Base-by-base conservation (phyloP, 148 eudicot genomes). In the Chenopodium formosanum region DNA sequence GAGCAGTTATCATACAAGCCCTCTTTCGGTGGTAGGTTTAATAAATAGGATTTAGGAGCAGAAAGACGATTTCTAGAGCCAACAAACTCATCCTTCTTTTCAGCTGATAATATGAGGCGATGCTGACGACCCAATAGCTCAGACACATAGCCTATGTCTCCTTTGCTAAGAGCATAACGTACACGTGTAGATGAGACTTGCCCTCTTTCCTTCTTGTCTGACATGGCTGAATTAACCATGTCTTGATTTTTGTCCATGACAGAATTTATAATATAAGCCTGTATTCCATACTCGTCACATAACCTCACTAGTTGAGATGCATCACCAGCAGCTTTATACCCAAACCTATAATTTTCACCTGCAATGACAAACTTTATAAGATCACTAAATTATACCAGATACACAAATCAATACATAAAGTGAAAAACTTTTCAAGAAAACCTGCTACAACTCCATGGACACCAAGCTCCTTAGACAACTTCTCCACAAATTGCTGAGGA, bases 151-250 rank as follows among this genome's bases (percentile, higher is more conserved):
- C 85, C 84, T 88, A 96, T 89, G 58, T 96, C 94, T 70, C 99
- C 98, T 77, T 82, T 83, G 66, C 90, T 86, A 70, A 94, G 94
- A 66, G 99, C 98, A 76, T 88, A 82, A 69, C 99, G 94, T 67
- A 96, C 99, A 56, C 99, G 93, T 52, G 99, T 96, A 76, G 98
- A 96, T 17, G 98, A 94, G 68, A 96, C 99, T 86, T 96, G 99
- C 40, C 99, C 99, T 88, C 53, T 88, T 82, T 96, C 99, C 76
- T 92, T 90, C 48, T 88, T 82, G 79, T 87, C 82, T 25, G 32
- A 75, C 25, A 85, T 73, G 70, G 78, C 79, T 67, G 83, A 67
- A 75, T 56, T 85, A 78, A 11, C 82, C 1, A 84, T 78, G 73
- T 83, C 71, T 80, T 88, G 92, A 75, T 88, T 88, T 83, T 83